Evolutionary conservation across 2,329 filamentous ascomycete species (phyloP), one percentile per base, ranked within the genome.

Genomic region (Alternaria angustiovoidea): DNA sequence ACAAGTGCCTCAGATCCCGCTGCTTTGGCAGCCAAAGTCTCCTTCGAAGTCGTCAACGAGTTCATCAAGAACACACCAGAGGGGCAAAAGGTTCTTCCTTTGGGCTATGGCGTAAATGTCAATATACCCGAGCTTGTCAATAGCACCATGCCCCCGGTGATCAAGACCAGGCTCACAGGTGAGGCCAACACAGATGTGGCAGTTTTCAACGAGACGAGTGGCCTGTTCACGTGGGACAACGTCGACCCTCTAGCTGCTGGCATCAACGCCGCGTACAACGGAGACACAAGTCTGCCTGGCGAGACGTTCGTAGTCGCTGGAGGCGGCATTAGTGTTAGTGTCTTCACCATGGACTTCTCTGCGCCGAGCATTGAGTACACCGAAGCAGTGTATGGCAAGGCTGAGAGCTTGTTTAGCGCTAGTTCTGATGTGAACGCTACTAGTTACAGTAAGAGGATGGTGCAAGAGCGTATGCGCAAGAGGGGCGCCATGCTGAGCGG

Each of bases 301-400:
- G 84, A 86, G 77, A 84, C 82, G 1, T 78, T 77, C 39, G 75
- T 85, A 2, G 78, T 85, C 11, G 76, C 79, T 51, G 73, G 76
- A 14, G 81, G 81, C 0, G 81, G 77, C 41, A 71, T 80, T 2
- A 75, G 76, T 54, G 79, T 86, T 3, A 81, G 75, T 0, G 74
- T 84, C 0, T 86, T 85, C 59, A 84, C 82, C 0, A 78, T 85
- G 20, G 84, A 86, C 57, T 85, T 84, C 61, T 79, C 81, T 65
- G 83, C 84, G 6, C 84, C 84, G 2, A 70, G 61, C 26, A 75
- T 63, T 46, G 44, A 66, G 26, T 69, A 69, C n/a, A 72, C 72
- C 4, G 60, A 66, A 11, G 54, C 54, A 5, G 72, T 75, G 14
- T 69, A 64, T 16, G 52, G 16, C 3, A 71, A 70, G 41, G 59